Evolutionary conservation across 2,329 filamentous ascomycete genomes (phyloP).

Genomic region (Penicillium sp.): DNA sequence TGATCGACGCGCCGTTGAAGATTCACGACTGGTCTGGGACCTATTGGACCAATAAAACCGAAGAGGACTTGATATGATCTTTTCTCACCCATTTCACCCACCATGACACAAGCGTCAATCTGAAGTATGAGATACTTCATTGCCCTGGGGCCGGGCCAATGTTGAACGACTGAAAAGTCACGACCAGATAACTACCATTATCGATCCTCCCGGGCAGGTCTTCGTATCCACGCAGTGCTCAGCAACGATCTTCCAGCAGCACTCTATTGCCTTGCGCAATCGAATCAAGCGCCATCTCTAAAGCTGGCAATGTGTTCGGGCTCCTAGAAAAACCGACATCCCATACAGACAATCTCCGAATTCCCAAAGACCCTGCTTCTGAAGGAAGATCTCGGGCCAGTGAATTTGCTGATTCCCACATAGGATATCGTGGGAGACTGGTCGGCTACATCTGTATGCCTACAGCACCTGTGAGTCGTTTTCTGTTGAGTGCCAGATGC

Average conservation of each 20-base stretch:
- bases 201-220: not conserved
- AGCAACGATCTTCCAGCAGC: not conserved
- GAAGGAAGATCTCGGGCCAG: not conserved
- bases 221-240: not conserved
- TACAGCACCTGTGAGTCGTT: too few relatives aligned
- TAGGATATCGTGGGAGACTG: too few relatives aligned
- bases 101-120: not conserved
- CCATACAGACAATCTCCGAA: not conserved
- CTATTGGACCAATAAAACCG: slow-evolving; percentile 34
- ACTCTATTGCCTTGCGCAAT: not conserved
- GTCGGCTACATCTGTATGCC: too few relatives aligned
- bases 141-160: not conserved
- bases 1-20: slow-evolving; percentile 20
- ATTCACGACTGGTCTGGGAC: slow-evolving; percentile 37
- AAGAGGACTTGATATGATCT: slow-evolving; percentile 1
- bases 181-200: not conserved
- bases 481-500: too few relatives aligned
- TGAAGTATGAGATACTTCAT: not conserved
- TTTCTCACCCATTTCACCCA: not conserved
- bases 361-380: not conserved
- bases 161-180: not conserved
- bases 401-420: not conserved
- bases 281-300: not conserved
- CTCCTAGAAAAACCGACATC: not conserved
- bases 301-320: not conserved